phyloP scores from a whole-genome alignment of 345 rosid species.

The Citrus reticulata region DNA sequence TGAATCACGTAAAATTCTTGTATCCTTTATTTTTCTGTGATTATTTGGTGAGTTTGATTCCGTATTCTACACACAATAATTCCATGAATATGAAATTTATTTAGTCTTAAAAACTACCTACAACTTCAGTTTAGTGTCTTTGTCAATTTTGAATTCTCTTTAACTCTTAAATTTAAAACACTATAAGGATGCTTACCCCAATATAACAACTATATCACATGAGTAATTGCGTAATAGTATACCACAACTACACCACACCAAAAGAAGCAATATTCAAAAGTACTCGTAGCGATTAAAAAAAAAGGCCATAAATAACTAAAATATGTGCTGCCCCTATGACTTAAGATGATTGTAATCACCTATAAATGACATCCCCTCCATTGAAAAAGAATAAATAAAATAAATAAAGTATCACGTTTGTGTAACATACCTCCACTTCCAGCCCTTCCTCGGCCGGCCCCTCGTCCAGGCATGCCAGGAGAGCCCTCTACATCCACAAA shows the following conservation, averaged over 20 bases:
- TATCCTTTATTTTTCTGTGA: too few relatives aligned
- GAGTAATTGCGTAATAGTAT: not conserved
- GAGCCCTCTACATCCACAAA: constrained; percentile 19
- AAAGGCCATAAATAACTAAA: not conserved
- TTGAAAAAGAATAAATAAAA: not conserved
- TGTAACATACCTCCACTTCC: constrained; percentile 23
- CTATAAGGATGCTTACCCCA: not conserved
- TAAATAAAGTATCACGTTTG: not conserved
- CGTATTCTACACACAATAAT: too few relatives aligned
- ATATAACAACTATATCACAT: not conserved
- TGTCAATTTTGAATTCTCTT: not conserved
- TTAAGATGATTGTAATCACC: not conserved
- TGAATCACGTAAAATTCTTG: too few relatives aligned
- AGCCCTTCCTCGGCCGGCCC: constrained; percentile 16
- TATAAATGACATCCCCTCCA: not conserved
- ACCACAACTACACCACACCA: not conserved
- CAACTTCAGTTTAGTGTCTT: not conserved
- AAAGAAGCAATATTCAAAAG: not conserved
- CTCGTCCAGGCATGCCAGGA: constrained; percentile 13
- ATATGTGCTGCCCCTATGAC: not conserved
- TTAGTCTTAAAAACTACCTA: not conserved
- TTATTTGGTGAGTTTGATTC: too few relatives aligned
- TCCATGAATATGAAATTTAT: not conserved
- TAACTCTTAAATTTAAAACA: not conserved
- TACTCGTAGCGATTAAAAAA: not conserved